These are phyloP conservation scores for Podila verticillata DNA, from an alignment of 192 early-diverging fungal species.

Conservation along the genomic window DNA sequence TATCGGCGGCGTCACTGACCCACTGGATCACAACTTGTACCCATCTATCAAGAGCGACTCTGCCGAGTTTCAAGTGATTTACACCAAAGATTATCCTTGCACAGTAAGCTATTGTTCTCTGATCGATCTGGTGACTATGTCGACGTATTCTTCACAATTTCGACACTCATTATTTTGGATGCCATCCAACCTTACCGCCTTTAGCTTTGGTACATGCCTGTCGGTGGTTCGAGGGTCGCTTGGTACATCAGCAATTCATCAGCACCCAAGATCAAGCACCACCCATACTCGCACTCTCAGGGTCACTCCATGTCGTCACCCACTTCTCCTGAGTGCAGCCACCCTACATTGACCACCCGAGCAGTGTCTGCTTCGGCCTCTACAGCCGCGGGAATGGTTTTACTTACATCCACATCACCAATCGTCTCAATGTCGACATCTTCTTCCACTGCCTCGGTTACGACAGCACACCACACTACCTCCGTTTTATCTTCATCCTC, in stretches of 20 bases:
- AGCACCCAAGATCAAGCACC: slow-evolving; percentile 13
- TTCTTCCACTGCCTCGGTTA: not conserved
- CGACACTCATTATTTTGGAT: not conserved
- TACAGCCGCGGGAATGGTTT: not conserved
- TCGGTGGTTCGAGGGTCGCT: slow-evolving; percentile 12
- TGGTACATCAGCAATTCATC: slow-evolving; percentile 14
- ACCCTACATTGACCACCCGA: not conserved
- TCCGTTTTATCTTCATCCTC: not conserved
- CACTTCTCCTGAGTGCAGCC: not conserved
- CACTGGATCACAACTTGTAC: slow-evolving; percentile 6
- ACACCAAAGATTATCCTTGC: slow-evolving; percentile 16
- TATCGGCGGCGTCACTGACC: slow-evolving; percentile 8
- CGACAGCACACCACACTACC: not conserved
- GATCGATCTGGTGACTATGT: not conserved
- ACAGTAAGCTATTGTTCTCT: slow-evolving; percentile 14
- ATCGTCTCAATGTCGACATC: not conserved
- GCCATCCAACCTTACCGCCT: not conserved
- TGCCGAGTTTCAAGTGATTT: slow-evolving; percentile 11
- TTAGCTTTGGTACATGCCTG: slow-evolving; percentile 32
- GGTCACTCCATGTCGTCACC: not conserved
- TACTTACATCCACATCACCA: not conserved
- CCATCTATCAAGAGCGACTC: not conserved
- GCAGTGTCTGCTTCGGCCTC: not conserved
- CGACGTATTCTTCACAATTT: not conserved
- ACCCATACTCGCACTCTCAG: slow-evolving; percentile 13